Percentiles rank a stretch among this genome's conserved stretches.
Conservation (phyloP, 2,329 filamentous ascomycete genomes). For the Pezizomycotina sp. region DNA sequence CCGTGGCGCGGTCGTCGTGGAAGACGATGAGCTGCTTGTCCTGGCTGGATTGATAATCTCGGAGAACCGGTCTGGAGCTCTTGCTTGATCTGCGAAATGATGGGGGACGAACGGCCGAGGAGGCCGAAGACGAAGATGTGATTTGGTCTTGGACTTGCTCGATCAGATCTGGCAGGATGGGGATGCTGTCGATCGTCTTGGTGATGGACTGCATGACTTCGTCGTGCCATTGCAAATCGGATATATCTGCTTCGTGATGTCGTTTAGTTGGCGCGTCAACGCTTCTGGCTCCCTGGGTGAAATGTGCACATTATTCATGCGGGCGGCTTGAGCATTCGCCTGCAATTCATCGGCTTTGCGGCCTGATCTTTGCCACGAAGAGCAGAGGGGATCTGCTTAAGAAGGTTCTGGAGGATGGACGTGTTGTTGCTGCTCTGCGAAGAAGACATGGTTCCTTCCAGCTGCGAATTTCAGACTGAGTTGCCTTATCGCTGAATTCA, state of each 20-base stretch:
- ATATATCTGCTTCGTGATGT: slow-evolving; percentile 62
- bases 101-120: slow-evolving; percentile 70
- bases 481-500: slow-evolving; percentile 72
- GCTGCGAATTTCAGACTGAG: slow-evolving; percentile 77
- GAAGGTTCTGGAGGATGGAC: slow-evolving; percentile 59
- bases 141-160: slow-evolving; percentile 82
- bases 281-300: slow-evolving; percentile 69
- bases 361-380: slow-evolving; percentile 54
- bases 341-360: slow-evolving; percentile 44
- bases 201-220: slow-evolving; percentile 66
- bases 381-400: slow-evolving; percentile 70
- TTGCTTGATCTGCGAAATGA: slow-evolving; percentile 71
- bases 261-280: slow-evolving; percentile 59
- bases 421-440: slow-evolving; percentile 32
- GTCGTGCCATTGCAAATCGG: slow-evolving; percentile 91
- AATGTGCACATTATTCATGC: slow-evolving; percentile 55
- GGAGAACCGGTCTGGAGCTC: slow-evolving; percentile 71
- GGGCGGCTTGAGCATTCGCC: slow-evolving; percentile 49
- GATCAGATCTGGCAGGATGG: slow-evolving; percentile 65
- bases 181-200: slow-evolving; percentile 66
- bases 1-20: slow-evolving; percentile 53
- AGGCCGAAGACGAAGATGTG: slow-evolving; percentile 76
- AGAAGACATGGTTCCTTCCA: slow-evolving; percentile 62
- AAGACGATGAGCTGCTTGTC: slow-evolving; percentile 72
- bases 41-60: slow-evolving; percentile 63